Base-by-base conservation (phyloP, 345 rosid species). In the Jatropha curcas region DNA sequence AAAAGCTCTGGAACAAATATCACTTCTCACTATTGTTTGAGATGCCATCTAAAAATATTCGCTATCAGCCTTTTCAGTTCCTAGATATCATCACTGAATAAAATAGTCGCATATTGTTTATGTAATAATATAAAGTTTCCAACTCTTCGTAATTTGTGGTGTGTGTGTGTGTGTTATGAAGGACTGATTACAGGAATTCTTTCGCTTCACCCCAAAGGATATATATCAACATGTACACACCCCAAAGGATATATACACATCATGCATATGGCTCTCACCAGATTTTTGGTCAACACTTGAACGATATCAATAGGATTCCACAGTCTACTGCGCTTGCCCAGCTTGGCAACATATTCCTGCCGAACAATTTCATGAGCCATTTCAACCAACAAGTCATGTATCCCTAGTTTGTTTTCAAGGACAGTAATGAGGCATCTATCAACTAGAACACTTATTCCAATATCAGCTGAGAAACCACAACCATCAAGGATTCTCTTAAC, bases 351-450 rank as follows among this genome's bases (percentile, higher is more conserved):
- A 3, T 19, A 33, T 51, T 68, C 48, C 50, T 34, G 43, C 0
- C 46, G 71, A 50, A 48, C 60, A 22, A 68, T 33, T n/a, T 51
- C 45, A 19, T 22, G 59, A n/a, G 11, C 60, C 60, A 68, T 52
- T 46, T 68, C 60, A 20, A 31, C 31, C 13, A 33, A 43, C 19
- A 68, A 24, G 50, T 50, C 53, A 43, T 65, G 68, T n/a, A 65
- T 65, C 11, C 31, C 46, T 3, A 64, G 2, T 34, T 22, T 64
- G 19, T 11, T n/a, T 19, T 14, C 17, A 11, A 28, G 17, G 24
- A 35, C 17, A 4, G 41, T 61, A 33, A 61, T 61, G 20, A 61
- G 66, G 14, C 39, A 61, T 22, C 5, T 61, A 35, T 61, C 46
- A 33, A 61, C 20, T 1, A 34, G 37, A 35, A n/a, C 55, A 10